phyloP scores from a whole-genome alignment of 306 rosid genomes.

The Inga laurina region DNA sequence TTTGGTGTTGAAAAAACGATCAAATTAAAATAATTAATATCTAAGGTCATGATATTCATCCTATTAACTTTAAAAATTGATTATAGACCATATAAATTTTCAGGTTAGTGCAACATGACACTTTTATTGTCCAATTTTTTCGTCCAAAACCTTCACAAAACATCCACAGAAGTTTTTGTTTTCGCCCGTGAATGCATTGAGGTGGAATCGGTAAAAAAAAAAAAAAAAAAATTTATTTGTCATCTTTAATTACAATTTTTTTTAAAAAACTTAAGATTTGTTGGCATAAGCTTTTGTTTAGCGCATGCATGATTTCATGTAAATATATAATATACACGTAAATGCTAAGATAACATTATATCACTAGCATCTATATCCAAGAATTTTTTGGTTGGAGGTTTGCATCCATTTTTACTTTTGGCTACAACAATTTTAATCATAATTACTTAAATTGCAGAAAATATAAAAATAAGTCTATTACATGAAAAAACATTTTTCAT shows the following conservation, averaged over 20 bases:
- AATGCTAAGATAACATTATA: not conserved
- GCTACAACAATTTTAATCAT: not conserved
- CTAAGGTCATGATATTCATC: not conserved
- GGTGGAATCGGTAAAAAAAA: not conserved
- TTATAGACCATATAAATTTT: not conserved
- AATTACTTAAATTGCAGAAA: not conserved
- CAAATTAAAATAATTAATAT: not conserved
- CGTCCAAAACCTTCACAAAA: not conserved
- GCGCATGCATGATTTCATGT: not conserved
- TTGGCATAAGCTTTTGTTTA: not conserved
- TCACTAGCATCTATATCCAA: not conserved
- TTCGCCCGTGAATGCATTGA: not conserved
- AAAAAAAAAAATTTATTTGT: not conserved
- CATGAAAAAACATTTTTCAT: not conserved
- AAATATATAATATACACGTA: not conserved
- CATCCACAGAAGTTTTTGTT: not conserved
- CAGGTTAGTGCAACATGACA: not conserved
- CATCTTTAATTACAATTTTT: not conserved
- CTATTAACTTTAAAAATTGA: not conserved
- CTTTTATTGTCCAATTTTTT: not conserved
- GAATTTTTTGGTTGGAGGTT: not conserved
- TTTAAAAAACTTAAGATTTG: not conserved
- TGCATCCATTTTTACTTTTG: not conserved
- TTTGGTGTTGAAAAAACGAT: not conserved
- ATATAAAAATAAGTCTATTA: not conserved